phyloP scores from a whole-genome alignment of 345 rosid species.

The Heritiera littoralis region DNA sequence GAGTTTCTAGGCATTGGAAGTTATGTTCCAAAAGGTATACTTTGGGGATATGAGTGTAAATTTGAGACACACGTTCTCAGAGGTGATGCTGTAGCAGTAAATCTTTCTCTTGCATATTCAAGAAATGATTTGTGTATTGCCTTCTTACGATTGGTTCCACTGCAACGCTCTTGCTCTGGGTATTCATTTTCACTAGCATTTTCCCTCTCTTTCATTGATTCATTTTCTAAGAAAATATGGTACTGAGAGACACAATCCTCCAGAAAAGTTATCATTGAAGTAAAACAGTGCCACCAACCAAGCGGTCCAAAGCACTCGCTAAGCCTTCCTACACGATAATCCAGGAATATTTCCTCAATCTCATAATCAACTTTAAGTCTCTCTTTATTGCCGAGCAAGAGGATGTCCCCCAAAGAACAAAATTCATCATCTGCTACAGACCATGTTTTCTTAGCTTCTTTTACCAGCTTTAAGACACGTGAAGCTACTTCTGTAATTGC shows the following conservation, averaged over 20 bases:
- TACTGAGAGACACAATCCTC: conserved; percentile 30
- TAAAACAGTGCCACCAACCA: conserved; percentile 35
- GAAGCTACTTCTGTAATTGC: conserved; percentile 49
- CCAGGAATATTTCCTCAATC: conserved; percentile 41
- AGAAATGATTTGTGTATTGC: conserved; percentile 29
- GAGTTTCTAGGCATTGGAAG: conserved; percentile 12
- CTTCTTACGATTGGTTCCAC: neutral
- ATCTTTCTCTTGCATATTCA: conserved; percentile 28
- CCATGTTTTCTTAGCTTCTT: conserved; percentile 17
- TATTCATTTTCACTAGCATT: conserved; percentile 13
- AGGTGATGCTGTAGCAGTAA: neutral
- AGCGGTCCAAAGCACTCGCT: conserved; percentile 25
- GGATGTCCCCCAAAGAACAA: conserved; percentile 35
- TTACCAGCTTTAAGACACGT: conserved; percentile 42
- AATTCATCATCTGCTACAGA: conserved; percentile 9
- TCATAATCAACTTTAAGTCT: conserved; percentile 35
- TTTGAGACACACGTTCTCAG: conserved; percentile 27
- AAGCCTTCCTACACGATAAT: conserved; percentile 41
- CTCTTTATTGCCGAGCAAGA: conserved; percentile 47
- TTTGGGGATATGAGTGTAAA: conserved; percentile 38
- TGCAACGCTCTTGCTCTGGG: neutral
- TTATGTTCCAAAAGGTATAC: conserved; percentile 24
- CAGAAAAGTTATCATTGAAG: conserved; percentile 33
- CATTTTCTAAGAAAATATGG: conserved; percentile 30
- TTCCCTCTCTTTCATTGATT: conserved; percentile 11